Evolutionary conservation across 148 eudicot genomes (phyloP).

Genomic region (Rheum nobile): DNA sequence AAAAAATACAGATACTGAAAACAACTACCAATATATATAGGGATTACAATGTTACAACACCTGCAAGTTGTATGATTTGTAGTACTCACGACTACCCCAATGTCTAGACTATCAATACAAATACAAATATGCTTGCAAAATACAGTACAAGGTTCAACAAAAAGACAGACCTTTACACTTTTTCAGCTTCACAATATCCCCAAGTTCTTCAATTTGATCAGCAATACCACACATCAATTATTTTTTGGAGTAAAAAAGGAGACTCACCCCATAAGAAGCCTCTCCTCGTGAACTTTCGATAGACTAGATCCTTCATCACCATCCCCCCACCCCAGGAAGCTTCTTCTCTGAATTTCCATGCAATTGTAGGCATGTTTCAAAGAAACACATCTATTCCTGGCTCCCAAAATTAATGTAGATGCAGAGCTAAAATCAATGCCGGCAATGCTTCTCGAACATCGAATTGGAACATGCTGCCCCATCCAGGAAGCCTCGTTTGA

Average conservation of each 20-base stretch:
- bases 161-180: not conserved
- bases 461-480: constrained; percentile 24
- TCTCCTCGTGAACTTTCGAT: constrained; percentile 69
- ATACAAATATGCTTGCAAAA: not conserved
- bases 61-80: not conserved
- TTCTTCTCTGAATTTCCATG: constrained; percentile 35
- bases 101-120: not conserved
- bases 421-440: constrained; percentile 17
- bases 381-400: constrained; percentile 4
- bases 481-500: constrained; percentile 7
- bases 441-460: constrained; percentile 38
- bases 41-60: not conserved
- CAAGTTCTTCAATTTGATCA: not conserved
- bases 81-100: not conserved
- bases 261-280: constrained; percentile 59
- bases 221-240: not conserved
- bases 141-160: not conserved
- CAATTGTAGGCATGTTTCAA: not conserved
- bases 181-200: not conserved
- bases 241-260: not conserved
- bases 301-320: constrained; percentile 67
- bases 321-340: constrained; percentile 79
- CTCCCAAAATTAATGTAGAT: constrained; percentile 7
- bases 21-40: not conserved
- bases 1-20: not conserved